A percentile compares a stretch with the other conserved stretches of the same genome.
Conservation (phyloP, 140 eudicot species). For the Ambrosia hybrid region DNA sequence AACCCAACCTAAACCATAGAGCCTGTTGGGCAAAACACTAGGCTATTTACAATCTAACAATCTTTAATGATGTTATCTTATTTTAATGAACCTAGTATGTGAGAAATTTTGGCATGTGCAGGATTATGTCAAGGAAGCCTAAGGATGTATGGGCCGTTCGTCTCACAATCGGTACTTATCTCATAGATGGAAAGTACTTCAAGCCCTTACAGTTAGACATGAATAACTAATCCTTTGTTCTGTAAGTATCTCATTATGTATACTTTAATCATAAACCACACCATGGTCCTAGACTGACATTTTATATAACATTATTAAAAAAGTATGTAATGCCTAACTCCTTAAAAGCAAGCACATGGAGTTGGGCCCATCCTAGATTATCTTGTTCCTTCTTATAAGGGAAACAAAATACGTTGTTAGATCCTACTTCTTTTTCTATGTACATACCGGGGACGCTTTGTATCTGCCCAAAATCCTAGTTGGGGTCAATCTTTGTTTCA, state of each 20-base stretch:
- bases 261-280: conserved; percentile 21
- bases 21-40: neutral
- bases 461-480: conserved; percentile 5
- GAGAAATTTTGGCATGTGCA: conserved; percentile 25
- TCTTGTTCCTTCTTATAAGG: conserved; percentile 23
- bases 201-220: conserved; percentile 70
- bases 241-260: conserved; percentile 24
- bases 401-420: conserved; percentile 31
- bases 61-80: conserved; percentile 1
- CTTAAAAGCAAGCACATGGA: conserved; percentile 33
- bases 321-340: conserved; percentile 19
- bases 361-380: conserved; percentile 37
- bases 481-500: conserved; percentile 9
- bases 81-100: neutral
- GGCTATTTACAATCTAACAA: neutral
- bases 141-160: conserved; percentile 98
- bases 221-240: conserved; percentile 26
- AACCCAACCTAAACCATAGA: neutral
- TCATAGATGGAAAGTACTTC: conserved; percentile 80
- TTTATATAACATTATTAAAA: conserved; percentile 23
- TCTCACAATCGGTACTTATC: conserved; percentile 70
- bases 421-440: conserved; percentile 12
- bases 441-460: neutral
- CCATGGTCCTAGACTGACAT: neutral
- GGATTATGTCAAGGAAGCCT: conserved; percentile 88